These are phyloP conservation scores for Moringa oleifera DNA, from an alignment of 345 rosid genomes.

Conservation along the genomic window DNA sequence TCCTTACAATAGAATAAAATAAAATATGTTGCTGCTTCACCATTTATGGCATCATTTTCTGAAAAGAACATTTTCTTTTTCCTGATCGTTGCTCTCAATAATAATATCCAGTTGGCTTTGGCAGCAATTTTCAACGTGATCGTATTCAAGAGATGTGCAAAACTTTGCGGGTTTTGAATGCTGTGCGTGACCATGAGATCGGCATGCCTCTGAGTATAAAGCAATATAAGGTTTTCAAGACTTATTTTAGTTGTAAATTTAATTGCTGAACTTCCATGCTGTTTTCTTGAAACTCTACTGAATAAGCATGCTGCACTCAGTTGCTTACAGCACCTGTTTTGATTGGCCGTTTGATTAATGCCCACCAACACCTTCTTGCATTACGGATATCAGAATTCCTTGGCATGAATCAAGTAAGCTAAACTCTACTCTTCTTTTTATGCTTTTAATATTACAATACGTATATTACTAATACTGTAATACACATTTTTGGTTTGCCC, in stretches of 20 bases:
- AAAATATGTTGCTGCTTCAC: not conserved
- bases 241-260: slow-evolving; percentile 5
- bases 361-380: slow-evolving; percentile 81
- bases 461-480: no score
- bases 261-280: slow-evolving; percentile 5
- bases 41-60: slow-evolving; percentile 8
- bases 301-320: slow-evolving; percentile 37
- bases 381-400: slow-evolving; percentile 80
- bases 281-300: slow-evolving; percentile 13
- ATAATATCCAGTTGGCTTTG: slow-evolving; percentile 59
- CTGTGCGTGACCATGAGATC: slow-evolving; percentile 69
- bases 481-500: not conserved
- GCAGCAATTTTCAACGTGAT: slow-evolving; percentile 91
- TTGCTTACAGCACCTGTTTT: slow-evolving; percentile 78
- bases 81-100: slow-evolving; percentile 43
- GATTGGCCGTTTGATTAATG: slow-evolving; percentile 86
- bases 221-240: slow-evolving; percentile 74
- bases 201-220: slow-evolving; percentile 90
- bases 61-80: slow-evolving; percentile 2
- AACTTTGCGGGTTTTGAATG: slow-evolving; percentile 87
- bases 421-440: not conserved
- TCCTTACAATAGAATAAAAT: no score
- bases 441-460: no score
- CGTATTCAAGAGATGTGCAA: slow-evolving; percentile 87
- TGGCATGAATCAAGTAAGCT: slow-evolving; percentile 87